Conservation (phyloP, 495 filamentous ascomycete species). For the Hypoxylon intermedium region DNA sequence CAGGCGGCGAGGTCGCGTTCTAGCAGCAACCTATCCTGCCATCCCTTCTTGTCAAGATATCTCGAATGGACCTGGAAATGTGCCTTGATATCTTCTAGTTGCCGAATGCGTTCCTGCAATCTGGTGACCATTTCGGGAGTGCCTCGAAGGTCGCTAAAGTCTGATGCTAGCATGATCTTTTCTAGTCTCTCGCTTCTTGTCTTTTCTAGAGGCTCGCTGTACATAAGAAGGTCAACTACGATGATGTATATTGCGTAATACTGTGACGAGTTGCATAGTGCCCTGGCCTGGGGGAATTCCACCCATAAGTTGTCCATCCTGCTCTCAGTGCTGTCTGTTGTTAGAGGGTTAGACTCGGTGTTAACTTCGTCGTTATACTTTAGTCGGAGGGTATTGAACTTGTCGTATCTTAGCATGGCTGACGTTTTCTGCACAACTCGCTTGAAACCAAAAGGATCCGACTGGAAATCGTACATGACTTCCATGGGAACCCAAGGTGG, state of each 20-base stretch:
- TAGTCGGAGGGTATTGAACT: constrained; percentile 94
- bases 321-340: constrained; percentile 67
- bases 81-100: constrained; percentile 95
- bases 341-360: constrained; percentile 52
- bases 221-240: constrained; percentile 90
- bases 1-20: constrained; percentile 87
- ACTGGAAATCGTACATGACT: constrained; percentile 94
- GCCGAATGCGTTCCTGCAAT: constrained; percentile 88
- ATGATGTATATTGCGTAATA: constrained; percentile 99
- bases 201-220: constrained; percentile 95
- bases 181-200: constrained; percentile 90
- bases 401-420: constrained; percentile 91
- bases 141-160: constrained; percentile 95
- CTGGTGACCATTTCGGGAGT: constrained; percentile 92
- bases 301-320: constrained; percentile 95
- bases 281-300: constrained; percentile 90
- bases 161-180: constrained; percentile 99
- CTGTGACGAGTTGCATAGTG: constrained; percentile 92
- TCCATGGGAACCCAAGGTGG: constrained; percentile 98
- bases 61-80: constrained; percentile 93
- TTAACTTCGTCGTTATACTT: constrained; percentile 97
- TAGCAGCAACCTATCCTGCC: constrained; percentile 84
- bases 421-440: constrained; percentile 94
- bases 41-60: constrained; percentile 85
- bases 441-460: constrained; percentile 93